Evolutionary conservation across 805 yeast species (phyloP), one percentile per base, ranked within the genome.

Genomic region (Komagataella phaffii): DNA sequence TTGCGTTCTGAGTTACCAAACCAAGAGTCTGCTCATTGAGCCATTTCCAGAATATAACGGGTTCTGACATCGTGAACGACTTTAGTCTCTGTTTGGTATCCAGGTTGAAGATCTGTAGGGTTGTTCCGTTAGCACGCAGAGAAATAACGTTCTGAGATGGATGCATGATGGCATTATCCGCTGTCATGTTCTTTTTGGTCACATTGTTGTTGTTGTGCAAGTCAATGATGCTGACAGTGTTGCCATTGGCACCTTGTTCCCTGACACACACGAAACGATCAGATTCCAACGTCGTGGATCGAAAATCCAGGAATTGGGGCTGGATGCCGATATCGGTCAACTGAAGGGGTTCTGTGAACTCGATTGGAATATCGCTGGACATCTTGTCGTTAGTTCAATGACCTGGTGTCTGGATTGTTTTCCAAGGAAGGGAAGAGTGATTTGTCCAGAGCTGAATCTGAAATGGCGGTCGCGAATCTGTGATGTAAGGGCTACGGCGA

Each of bases 41-140:
- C 99, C 99, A 93, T 64, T 83, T 84, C 99, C 99, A 93, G 67
- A 83, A 91, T 48, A 89, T 81, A 49, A 93, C 90, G 48, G 96
- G 95, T 65, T 89, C 95, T 57, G 78, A 78, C 76, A 89, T 74
- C 53, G 87, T 85, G 67, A 83, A 83, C 17, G 95, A 84, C 74
- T 90, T 90, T 64, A 93, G 76, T 64, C 96, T 83, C 68, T 88
- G 89, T 69, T 91, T 89, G 30, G 88, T 72, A 51, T 82, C 86
- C 60, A 93, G 76, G 69, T 93, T 87, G 71, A 93, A 95, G 58
- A 93, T 87, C 71, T 89, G 99, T 55, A 93, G 78, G 45, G 96
- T 90, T 49, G 96, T 89, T 58, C 96, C 96, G 63, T 89, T 93
- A 46, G 98, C 98, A 64, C 98, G 80, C 57, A 93, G 79, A 14